A percentile compares a stretch with the other conserved stretches of the same genome.
Evolutionary conservation across 257 asterid genomes (phyloP).

Genomic region (Solanum lignicaule): DNA sequence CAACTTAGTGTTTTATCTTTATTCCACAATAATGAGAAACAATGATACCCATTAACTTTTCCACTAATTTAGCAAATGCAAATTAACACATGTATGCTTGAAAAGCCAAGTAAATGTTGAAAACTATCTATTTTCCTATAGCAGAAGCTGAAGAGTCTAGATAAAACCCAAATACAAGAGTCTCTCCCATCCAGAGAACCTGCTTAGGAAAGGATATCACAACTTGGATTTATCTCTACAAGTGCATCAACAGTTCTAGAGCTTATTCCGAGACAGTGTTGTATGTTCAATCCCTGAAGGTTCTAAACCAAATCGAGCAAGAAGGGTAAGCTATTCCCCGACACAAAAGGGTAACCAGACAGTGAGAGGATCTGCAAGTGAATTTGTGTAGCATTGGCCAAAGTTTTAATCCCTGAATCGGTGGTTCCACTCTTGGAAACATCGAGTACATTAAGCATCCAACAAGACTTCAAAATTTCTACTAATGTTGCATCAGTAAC

Average conservation of each 20-base stretch:
- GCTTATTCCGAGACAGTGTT: slow-evolving; percentile 50
- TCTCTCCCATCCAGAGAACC: too few relatives aligned
- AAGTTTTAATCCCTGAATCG: slow-evolving; percentile 43
- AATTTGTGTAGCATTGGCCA: slow-evolving; percentile 47
- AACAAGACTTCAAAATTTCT: slow-evolving; percentile 52
- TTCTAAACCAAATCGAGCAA: slow-evolving; percentile 36
- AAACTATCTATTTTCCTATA: too few relatives aligned
- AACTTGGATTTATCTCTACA: slow-evolving; percentile 40
- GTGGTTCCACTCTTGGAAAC: slow-evolving; percentile 43
- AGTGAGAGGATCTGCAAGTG: slow-evolving; percentile 47
- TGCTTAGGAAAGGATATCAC: slow-evolving; percentile 51
- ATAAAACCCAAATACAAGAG: too few relatives aligned
- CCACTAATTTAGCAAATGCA: too few relatives aligned
- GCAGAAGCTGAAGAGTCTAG: too few relatives aligned
- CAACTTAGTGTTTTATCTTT: too few relatives aligned
- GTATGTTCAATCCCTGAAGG: slow-evolving; percentile 60
- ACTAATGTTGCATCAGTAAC: slow-evolving; percentile 43
- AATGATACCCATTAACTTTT: too few relatives aligned
- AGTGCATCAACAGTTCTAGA: slow-evolving; percentile 28
- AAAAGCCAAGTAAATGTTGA: too few relatives aligned
- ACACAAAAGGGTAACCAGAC: slow-evolving; percentile 39
- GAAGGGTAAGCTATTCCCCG: slow-evolving; percentile 41
- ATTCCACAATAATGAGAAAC: too few relatives aligned
- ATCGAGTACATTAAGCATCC: slow-evolving; percentile 42
- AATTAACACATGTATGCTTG: too few relatives aligned